Base-by-base conservation (phyloP, 768 basidiomycete species). In the Suillus plorans region DNA sequence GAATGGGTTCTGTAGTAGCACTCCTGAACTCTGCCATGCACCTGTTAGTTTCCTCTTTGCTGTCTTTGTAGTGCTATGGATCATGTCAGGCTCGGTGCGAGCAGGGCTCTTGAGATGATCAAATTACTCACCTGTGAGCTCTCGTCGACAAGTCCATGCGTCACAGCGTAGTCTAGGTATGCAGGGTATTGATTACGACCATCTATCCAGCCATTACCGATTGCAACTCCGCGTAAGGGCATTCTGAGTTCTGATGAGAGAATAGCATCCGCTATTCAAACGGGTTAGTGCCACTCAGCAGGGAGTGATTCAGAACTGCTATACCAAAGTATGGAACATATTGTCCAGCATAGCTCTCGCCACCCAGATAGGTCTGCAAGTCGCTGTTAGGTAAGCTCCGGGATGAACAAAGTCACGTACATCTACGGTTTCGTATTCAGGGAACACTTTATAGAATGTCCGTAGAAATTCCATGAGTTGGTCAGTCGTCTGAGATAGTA, bases 121-220 rank as follows among this genome's bases (percentile, higher is more conserved):
- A 18, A 63, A 65, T 34, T 55, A 63, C 84, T 41, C 70, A 94
- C 94, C 47, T 87, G 82, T 2, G 91, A 85, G 31, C 86, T 86
- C 68, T 84, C 81, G 70, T 91, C 89, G 60, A 99, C 76, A 39
- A 98, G 76, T 2, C 91, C 91, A 49, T 90, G 86, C 70, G 91
- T 88, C 53, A 91, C 84, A 2, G 89, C 89, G 72, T 89, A 99
- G 68, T 97, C 94, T 49, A 95, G 78, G 74, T 93, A 99, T 20
- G 95, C 83, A 18, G 92, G 88, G 74, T 98, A 99, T 78, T 99
- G 97, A 63, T 82, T 81, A 49, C 86, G 85, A 0, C 89, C 88
- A 74, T 98, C 96, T 56, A 97, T 97, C 97, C 97, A 99, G 6
- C 97, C 97, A 75, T 99, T 99, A 25, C 97, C 97, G 52, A 99